phyloP scores from a whole-genome alignment of 495 filamentous ascomycete species.

The Ramalina intermedia region DNA sequence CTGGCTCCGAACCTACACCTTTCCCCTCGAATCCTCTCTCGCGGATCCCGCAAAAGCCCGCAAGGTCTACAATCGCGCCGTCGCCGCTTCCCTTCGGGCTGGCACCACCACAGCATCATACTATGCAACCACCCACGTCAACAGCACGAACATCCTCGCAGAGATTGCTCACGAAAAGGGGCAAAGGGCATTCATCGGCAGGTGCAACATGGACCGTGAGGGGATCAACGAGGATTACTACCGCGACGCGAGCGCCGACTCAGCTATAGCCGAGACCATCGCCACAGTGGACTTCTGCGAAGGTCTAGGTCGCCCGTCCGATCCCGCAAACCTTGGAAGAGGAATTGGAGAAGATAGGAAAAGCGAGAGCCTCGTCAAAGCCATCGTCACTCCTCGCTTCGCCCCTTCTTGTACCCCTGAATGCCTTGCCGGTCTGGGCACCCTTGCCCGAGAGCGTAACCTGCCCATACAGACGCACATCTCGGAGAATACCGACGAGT shows the following conservation, averaged over 20 bases:
- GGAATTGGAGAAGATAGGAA: too few relatives aligned
- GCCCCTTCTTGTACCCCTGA: conserved; percentile 56
- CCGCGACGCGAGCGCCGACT: conserved; percentile 45
- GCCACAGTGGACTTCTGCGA: conserved; percentile 54
- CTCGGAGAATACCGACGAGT: conserved; percentile 65
- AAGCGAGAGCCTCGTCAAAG: conserved; percentile 39
- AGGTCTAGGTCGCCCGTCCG: conserved; percentile 25
- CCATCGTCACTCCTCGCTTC: conserved; percentile 85
- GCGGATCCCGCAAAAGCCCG: conserved; percentile 32
- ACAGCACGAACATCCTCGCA: conserved; percentile 76
- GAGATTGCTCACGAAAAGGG: conserved; percentile 59
- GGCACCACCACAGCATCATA: conserved; percentile 87
- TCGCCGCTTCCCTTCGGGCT: conserved; percentile 66
- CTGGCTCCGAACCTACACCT: conserved; percentile 93
- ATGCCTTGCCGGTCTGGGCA: conserved; percentile 46
- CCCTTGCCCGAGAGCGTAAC: conserved; percentile 40
- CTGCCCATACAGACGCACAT: conserved; percentile 79
- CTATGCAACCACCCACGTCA: conserved; percentile 75
- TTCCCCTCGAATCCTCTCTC: conserved; percentile 73
- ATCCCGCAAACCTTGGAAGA: conserved; percentile 27
- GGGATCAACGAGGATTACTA: conserved; percentile 55
- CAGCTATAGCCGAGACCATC: conserved; percentile 40
- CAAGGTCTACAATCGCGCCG: conserved; percentile 56
- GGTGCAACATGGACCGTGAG: conserved; percentile 73
- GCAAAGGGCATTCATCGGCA: conserved; percentile 80